Percentiles rank a stretch among this genome's conserved stretches.
These are phyloP conservation scores for Deinandra increscens DNA, from an alignment of 129 eudicot genomes.

Conservation along the genomic window DNA sequence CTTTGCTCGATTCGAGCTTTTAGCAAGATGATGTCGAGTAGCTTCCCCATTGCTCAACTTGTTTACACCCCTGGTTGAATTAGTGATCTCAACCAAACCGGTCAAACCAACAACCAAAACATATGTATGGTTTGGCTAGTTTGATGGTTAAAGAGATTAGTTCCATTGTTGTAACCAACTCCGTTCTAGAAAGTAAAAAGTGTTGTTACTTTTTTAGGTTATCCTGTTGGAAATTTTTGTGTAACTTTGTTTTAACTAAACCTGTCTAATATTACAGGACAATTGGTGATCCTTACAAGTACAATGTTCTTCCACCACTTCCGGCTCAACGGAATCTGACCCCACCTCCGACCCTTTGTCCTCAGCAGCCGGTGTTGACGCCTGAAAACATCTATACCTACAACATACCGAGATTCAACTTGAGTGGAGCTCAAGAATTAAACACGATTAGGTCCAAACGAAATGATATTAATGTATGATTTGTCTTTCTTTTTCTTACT, in stretches of 20 bases:
- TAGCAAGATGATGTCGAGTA: too few species aligned
- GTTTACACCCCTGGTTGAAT: too few species aligned
- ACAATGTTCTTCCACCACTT: constrained; percentile 75
- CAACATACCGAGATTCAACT: constrained; percentile 62
- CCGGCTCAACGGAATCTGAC: constrained; percentile 94
- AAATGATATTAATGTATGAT: constrained; percentile 80
- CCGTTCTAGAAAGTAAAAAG: neutral
- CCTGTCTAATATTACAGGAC: constrained; percentile 31
- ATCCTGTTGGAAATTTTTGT: too few species aligned
- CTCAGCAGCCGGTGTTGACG: constrained; percentile 90
- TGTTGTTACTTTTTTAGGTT: too few species aligned
- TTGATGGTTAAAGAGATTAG: too few species aligned
- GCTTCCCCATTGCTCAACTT: too few species aligned
- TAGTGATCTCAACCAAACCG: too few species aligned
- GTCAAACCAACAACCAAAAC: neutral
- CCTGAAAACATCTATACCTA: constrained; percentile 54
- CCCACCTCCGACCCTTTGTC: constrained; percentile 92
- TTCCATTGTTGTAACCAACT: neutral
- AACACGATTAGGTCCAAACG: constrained; percentile 69
- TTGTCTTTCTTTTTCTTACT: constrained; percentile 6
- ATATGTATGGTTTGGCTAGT: neutral
- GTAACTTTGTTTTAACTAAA: neutral
- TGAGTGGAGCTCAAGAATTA: constrained; percentile 48
- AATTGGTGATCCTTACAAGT: constrained; percentile 60
- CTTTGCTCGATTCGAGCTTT: too few species aligned